A percentile compares a stretch with the other conserved stretches of the same genome.
These are phyloP conservation scores for Incumbomyces delicatus DNA, from an alignment of 2,329 filamentous ascomycete species.

Conservation along the genomic window DNA sequence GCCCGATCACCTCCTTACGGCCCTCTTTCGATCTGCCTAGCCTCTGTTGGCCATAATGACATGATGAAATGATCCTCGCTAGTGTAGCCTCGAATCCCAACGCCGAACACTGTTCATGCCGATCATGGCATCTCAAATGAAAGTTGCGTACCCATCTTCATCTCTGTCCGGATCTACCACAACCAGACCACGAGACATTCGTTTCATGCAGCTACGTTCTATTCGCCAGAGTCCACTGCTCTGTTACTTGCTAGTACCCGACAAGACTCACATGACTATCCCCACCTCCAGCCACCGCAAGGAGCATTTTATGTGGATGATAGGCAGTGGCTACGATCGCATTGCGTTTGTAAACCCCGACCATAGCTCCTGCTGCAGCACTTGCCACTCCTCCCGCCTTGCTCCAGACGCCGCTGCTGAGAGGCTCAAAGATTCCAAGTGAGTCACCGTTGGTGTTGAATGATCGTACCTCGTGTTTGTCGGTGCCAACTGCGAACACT, in stretches of 20 bases:
- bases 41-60: too few relatives aligned
- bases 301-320: constrained; percentile 86
- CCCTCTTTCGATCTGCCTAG: too few relatives aligned
- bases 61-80: too few relatives aligned
- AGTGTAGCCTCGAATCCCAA: too few relatives aligned
- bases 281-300: constrained; percentile 76
- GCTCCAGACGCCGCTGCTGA: constrained; percentile 13
- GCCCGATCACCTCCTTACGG: too few relatives aligned
- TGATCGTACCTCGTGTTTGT: constrained; percentile 76
- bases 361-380: constrained; percentile 10
- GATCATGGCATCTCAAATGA: too few relatives aligned
- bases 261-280: constrained; percentile 71
- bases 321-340: constrained; percentile 86
- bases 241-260: constrained; percentile 6
- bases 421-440: constrained; percentile 64
- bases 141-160: too few relatives aligned
- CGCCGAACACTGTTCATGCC: too few relatives aligned
- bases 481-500: constrained; percentile 86
- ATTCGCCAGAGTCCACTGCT: background rate
- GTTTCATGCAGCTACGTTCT: too few relatives aligned
- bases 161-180: too few relatives aligned
- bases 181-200: too few relatives aligned
- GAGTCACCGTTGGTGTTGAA: constrained; percentile 78
- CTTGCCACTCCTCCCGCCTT: constrained; percentile 10
- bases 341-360: constrained; percentile 51